phyloP scores from a whole-genome alignment of 2,329 filamentous ascomycete genomes.

The Trichoderma harzianum region DNA sequence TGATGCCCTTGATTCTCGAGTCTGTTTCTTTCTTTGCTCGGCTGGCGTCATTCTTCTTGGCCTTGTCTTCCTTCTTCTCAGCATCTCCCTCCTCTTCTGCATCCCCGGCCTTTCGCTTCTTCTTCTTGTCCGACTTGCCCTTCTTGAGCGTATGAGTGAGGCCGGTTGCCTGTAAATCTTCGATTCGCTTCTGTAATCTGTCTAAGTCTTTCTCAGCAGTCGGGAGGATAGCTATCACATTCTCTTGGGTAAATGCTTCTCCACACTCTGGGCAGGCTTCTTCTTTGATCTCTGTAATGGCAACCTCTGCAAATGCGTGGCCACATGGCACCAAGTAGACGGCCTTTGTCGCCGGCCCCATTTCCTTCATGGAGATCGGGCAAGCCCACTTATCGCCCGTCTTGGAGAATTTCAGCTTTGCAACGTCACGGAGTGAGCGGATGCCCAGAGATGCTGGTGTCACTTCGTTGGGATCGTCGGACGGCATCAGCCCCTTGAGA shows the following conservation, averaged over 20 bases:
- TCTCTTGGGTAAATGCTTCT: slow-evolving; percentile 65
- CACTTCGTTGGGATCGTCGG: slow-evolving; percentile 54
- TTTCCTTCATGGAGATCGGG: slow-evolving; percentile 79
- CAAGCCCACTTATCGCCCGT: slow-evolving; percentile 67
- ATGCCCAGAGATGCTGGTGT: slow-evolving; percentile 56
- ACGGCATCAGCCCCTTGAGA: slow-evolving; percentile 57
- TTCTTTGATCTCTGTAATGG: slow-evolving; percentile 75
- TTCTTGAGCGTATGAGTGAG: slow-evolving; percentile 89
- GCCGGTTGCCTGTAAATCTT: slow-evolving; percentile 66
- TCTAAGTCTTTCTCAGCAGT: slow-evolving; percentile 67
- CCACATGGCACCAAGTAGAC: slow-evolving; percentile 94
- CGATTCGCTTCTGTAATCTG: slow-evolving; percentile 61
- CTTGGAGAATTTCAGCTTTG: slow-evolving; percentile 71
- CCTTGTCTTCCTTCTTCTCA: slow-evolving; percentile 21
- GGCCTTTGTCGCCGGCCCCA: slow-evolving; percentile 74
- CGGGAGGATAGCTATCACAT: slow-evolving; percentile 81
- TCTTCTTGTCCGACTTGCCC: slow-evolving; percentile 60
- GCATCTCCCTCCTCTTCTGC: slow-evolving; percentile 31
- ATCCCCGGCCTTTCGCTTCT: slow-evolving; percentile 60
- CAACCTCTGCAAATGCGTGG: slow-evolving; percentile 86
- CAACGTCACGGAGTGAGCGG: slow-evolving; percentile 78
- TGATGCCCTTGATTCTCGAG: slow-evolving; percentile 62
- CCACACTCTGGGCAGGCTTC: slow-evolving; percentile 69
- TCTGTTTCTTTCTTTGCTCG: slow-evolving; percentile 32
- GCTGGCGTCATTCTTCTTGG: slow-evolving; percentile 16